Evolutionary conservation across 2,329 filamentous ascomycete genomes (phyloP), one percentile per base, ranked within the genome.

Genomic region (Colletotrichum cuscutae): DNA sequence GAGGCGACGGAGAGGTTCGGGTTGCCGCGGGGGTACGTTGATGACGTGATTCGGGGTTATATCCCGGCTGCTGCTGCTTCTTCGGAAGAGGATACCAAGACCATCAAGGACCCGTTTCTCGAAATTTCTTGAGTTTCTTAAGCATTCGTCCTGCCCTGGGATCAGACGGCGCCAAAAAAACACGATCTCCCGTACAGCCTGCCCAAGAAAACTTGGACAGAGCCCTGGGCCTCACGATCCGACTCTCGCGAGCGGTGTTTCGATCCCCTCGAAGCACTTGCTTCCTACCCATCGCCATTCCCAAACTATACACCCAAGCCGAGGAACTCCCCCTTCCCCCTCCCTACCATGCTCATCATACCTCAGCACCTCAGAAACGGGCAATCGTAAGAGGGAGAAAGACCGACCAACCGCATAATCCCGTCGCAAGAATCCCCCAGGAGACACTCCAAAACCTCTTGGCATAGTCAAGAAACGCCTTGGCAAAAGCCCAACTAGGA

Each of bases 1-100:
- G 91, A 94, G 81, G 91, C 89, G 30, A 73, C 89, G 19, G 77
- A 77, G 73, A 81, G 85, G 75, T 85, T 84, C 81, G 89, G 89
- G 0, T 79, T 93, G 77, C 89, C 90, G 37, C 73, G 79, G 76
- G 77, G 71, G 52, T 93, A 92, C 80, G 89, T 91, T 6, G 79
- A 87, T 2, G 74, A 78, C 35, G 86, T 90, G 6, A 83, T 92
- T 83, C 84, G 90, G 78, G 81, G 77, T 74, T 92, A 82, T 54
- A 75, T 75, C 28, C 63, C 74, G 11, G 56, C 52, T 5, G 15
- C 42, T 46, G 5, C 42, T n/a, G 15, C 15, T n/a, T 8, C 6
- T 46, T 37, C 13, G 37, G 37, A 42, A 6, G 13, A 32, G 30
- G 30, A 32, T 32, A 1, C 19, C 30, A 59, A 11, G 42, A 54